Evolutionary conservation across 768 basidiomycete genomes (phyloP).

Genomic region (Leccinum incarnatum): DNA sequence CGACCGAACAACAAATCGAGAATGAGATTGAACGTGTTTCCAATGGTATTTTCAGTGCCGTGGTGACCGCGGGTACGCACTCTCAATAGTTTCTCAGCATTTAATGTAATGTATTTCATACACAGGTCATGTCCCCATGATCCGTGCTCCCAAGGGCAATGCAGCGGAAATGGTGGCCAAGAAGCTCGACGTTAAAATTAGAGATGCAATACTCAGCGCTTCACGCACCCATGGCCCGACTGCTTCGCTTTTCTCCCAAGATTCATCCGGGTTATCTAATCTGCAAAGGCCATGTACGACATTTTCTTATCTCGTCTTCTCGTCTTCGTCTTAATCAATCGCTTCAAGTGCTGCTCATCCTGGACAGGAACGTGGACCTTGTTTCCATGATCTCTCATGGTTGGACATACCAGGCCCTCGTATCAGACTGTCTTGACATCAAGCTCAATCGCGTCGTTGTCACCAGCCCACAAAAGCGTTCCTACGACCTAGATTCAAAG

Average conservation of each 20-base stretch:
- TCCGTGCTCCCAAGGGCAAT: conserved; percentile 87
- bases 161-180: conserved; percentile 99
- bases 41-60: conserved; percentile 84
- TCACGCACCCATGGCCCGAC: conserved; percentile 57
- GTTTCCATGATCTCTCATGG: conserved; percentile 93
- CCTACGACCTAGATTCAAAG: conserved; percentile 95
- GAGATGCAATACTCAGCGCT: conserved; percentile 76
- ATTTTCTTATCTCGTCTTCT: not conserved
- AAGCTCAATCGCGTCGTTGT: conserved; percentile 94
- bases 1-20: conserved; percentile 89
- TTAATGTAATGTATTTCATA: not conserved
- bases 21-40: conserved; percentile 91
- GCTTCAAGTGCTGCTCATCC: conserved; percentile 76
- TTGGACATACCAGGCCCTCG: conserved; percentile 98
- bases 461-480: conserved; percentile 65
- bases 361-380: conserved; percentile 94
- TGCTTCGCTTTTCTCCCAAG: conserved; percentile 72
- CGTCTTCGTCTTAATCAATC: conserved; percentile 9
- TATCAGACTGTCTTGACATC: conserved; percentile 97
- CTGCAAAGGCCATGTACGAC: conserved; percentile 82
- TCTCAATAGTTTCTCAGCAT: not conserved
- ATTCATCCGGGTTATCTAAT: conserved; percentile 78
- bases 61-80: conserved; percentile 79
- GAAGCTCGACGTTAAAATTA: conserved; percentile 88
- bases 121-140: not conserved